Percentiles rank a stretch among this genome's conserved stretches.
Conservation (phyloP, 2,329 filamentous ascomycete species). For the Beauveria australis region DNA sequence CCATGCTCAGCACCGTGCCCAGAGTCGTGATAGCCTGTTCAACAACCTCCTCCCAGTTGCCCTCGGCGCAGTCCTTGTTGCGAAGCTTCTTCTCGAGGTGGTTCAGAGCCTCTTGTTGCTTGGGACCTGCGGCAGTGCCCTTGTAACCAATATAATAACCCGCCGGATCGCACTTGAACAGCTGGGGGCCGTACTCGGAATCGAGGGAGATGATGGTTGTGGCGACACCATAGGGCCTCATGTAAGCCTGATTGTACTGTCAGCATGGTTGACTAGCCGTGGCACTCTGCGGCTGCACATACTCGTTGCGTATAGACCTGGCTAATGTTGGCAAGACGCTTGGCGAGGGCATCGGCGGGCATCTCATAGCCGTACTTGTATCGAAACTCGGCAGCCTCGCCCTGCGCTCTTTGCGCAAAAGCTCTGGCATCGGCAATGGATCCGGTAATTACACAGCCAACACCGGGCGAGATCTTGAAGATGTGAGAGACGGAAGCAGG, state of each 20-base stretch:
- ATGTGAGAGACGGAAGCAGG: constrained; percentile 94
- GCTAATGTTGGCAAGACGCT: constrained; percentile 96
- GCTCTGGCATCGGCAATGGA: constrained; percentile 96
- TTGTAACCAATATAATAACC: constrained; percentile 99
- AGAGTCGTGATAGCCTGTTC: constrained; percentile 92
- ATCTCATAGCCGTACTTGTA: constrained; percentile 99
- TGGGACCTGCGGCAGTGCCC: constrained; percentile 91
- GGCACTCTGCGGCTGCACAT: constrained; percentile 20
- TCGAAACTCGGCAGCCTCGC: constrained; percentile 93
- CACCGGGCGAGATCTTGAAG: constrained; percentile 91
- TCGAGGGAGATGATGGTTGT: constrained; percentile 93
- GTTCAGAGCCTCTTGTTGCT: constrained; percentile 98
- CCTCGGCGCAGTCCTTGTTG: constrained; percentile 92
- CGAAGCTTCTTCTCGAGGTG: constrained; percentile 99
- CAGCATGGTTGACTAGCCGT: neutral
- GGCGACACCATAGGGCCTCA: constrained; percentile 93
- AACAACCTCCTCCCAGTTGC: constrained; percentile 94
- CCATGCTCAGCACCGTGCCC: constrained; percentile 93
- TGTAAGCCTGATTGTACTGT: constrained; percentile 59
- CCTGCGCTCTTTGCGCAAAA: constrained; percentile 84
- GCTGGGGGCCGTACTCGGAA: constrained; percentile 81
- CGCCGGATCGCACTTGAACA: constrained; percentile 97
- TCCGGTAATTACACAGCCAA: constrained; percentile 97
- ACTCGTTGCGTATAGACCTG: constrained; percentile 98
- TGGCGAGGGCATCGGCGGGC: constrained; percentile 93